Percentiles rank a stretch among this genome's conserved stretches.
Conservation (phyloP, 2,329 filamentous ascomycete genomes). For the Macroventuria anomochaeta region DNA sequence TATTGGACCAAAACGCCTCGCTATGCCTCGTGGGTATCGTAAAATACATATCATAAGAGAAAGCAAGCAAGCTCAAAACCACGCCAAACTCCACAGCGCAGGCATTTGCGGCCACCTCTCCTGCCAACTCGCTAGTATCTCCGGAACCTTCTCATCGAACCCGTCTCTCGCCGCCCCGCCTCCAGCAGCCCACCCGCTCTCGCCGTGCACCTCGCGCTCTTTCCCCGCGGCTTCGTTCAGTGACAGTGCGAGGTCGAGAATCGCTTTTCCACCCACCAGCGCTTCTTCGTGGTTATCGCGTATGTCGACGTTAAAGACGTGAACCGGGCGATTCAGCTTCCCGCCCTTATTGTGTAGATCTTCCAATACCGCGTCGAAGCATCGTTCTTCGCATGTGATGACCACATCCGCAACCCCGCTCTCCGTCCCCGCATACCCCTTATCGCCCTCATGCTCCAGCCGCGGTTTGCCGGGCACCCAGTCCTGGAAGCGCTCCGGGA, state of each 20-base stretch:
- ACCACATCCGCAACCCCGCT: conserved; percentile 91
- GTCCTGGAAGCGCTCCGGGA: conserved; percentile 96
- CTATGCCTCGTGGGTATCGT: conserved; percentile 36
- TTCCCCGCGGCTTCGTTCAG: conserved; percentile 81
- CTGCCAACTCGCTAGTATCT: conserved; percentile 91
- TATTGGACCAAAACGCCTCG: conserved; percentile 36
- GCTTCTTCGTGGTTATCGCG: conserved; percentile 98
- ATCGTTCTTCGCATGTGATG: conserved; percentile 96
- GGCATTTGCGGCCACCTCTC: conserved; percentile 92
- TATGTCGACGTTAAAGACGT: conserved; percentile 98
- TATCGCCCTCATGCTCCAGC: conserved; percentile 72
- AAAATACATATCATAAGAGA: no score
- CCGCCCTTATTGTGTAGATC: conserved; percentile 86
- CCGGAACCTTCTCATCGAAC: conserved; percentile 93
- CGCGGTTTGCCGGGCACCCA: conserved; percentile 89
- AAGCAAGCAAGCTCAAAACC: conserved; percentile 73
- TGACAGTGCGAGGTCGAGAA: conserved; percentile 85
- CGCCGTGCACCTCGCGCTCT: conserved; percentile 72
- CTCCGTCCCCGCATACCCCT: conserved; percentile 81
- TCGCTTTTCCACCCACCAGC: conserved; percentile 85
- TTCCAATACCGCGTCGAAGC: conserved; percentile 97
- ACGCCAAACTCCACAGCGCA: conserved; percentile 91
- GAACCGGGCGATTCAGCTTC: conserved; percentile 88
- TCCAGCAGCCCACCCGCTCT: conserved; percentile 70
- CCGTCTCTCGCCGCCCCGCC: conserved; percentile 66